Base-by-base conservation (phyloP, 139 green algal genomes). In the Eudorina sp. region DNA sequence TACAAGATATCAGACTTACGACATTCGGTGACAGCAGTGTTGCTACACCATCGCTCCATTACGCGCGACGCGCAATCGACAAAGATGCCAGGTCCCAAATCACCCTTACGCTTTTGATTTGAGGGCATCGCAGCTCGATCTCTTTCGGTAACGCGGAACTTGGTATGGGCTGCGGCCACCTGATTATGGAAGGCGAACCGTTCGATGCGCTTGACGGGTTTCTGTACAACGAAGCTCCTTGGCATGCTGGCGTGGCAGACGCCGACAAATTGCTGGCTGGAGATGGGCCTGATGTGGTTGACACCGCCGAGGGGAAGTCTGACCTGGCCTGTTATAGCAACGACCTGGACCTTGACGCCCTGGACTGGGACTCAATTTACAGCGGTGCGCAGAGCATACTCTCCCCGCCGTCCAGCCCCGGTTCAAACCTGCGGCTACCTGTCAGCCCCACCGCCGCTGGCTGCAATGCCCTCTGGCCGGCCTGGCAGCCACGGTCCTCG, bases 261-360 rank as follows among this genome's bases (percentile, higher is more conserved):
- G 40, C 41, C 11, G 70, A 79, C 70, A 79, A 36, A 79, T 41
- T 79, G 23, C 70, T 79, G 23, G 25, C 14, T 79, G 70, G 23
- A 58, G 14, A 34, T 1, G 70, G 70, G 18, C 38, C 27, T 36
- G 70, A 72, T 72, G 27, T 19, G 6, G 27, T 19, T 72, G 31
- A 16, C 31, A n/a, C n/a, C 31, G 62, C 38, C 62, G 62, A 29
- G 27, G 21, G 27, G 27, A 31, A 29, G 62, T 72, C 16, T 25
- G 29, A 66, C 62, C 62, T 31, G n/a, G n/a, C n/a, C n/a, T n/a
- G n/a, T n/a, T n/a, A 36, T 40, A 72, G 62, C 21, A 18, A 34
- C 27, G 74, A 64, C 74, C 9, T 82, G 21, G 74, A 82, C 46
- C 31, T 82, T 29, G n/a, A 64, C 46, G 19, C 51, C 46, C 27